Evolutionary conservation across 2,329 filamentous ascomycete species (phyloP).

Genomic region (Colletotrichum sp.): DNA sequence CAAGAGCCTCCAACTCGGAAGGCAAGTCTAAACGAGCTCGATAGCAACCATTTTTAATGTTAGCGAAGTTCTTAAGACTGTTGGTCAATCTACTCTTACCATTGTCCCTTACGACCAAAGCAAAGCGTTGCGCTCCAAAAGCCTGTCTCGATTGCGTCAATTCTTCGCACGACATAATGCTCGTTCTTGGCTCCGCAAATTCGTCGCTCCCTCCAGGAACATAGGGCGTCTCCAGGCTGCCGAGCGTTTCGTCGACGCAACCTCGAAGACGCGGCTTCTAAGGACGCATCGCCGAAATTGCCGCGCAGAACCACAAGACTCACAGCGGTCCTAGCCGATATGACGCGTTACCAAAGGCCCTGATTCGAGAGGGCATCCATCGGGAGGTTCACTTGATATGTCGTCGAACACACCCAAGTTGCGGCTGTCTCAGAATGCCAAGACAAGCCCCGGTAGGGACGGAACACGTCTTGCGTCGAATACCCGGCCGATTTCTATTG

Average conservation of each 20-base stretch:
- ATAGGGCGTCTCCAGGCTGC: neutral
- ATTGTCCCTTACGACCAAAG: neutral
- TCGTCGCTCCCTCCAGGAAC: neutral
- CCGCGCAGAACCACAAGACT: neutral
- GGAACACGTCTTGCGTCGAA: constrained; percentile 40
- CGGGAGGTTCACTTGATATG: constrained; percentile 3
- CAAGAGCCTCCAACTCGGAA: neutral
- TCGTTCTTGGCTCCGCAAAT: neutral
- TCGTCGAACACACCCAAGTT: neutral
- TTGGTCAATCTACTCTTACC: neutral
- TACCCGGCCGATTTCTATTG: constrained; percentile 23
- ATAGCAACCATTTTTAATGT: neutral
- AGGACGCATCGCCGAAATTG: neutral
- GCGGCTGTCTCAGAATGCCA: constrained; percentile 16
- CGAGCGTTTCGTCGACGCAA: neutral
- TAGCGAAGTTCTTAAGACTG: neutral
- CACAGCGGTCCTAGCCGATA: neutral
- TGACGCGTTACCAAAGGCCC: neutral
- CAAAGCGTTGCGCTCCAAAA: neutral
- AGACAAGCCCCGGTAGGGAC: constrained; percentile 14
- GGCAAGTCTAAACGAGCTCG: neutral
- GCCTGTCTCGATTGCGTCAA: neutral
- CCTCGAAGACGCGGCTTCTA: neutral
- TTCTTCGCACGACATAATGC: neutral
- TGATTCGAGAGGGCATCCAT: neutral